Evolutionary conservation across 176 grass and related monocot species (phyloP), one percentile per base, ranked within the genome.

Genomic region (Rhipidocladum racemiflorum): DNA sequence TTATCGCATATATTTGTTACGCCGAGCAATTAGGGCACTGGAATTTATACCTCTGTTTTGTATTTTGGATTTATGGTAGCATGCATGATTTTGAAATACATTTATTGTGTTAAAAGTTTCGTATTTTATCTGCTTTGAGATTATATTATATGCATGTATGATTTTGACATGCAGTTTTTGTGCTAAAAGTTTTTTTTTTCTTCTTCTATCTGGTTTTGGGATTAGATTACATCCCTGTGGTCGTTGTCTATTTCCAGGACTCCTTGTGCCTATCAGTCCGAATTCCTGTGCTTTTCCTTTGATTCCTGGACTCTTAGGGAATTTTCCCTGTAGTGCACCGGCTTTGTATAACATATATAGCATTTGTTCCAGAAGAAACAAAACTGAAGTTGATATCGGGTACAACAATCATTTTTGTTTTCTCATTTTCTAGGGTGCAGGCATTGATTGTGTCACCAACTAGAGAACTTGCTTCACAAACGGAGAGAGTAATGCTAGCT

Each of bases 361-460:
- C 55, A n/a, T 28, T 3, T 48, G 24, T 29, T 56, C 11, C 0
- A 38, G 0, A 55, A 48, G 7, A 68, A 68, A 25, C 50, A 45
- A 27, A 73, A 34, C 42, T 75, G 17, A 39, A 23, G 9, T 78
- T 83, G 29, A 72, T n/a, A 34, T 72, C 56, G 15, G 59, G 8
- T 71, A 39, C 39, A 48, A 74, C 20, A 4, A 74, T 69, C n/a
- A 59, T 75, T 17, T 57, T 70, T 87, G 30, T 79, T 64, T 66
- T 61, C 64, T 65, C 15, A 7, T 29, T 24, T 30, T 57, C 44
- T 70, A 97, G 92, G 86, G 95, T 97, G 4, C 95, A 97, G 53
- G 95, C 88, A 25, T 75, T 97, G 82, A 89, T 97, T 63, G 36
- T 97, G 12, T 97, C 95, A 20, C 95, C 95, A 2, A 97, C 95